Evolutionary conservation across 2,329 filamentous ascomycete species (phyloP).

Genomic region (Chaetomium strumarium): DNA sequence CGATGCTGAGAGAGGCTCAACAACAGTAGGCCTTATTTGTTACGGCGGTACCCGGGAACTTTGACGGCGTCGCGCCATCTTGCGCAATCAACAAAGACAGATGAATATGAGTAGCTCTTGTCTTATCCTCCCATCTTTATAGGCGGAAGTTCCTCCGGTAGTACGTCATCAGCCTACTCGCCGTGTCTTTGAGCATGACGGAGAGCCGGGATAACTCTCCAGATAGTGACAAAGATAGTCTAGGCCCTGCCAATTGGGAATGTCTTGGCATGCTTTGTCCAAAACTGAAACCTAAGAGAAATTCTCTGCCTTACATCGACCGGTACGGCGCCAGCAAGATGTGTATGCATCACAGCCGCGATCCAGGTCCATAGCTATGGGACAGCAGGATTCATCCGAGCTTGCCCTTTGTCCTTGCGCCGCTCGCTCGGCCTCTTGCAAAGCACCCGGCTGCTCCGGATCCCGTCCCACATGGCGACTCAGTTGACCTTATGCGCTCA

Average conservation of each 20-base stretch:
- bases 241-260: neutral
- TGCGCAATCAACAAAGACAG: neutral
- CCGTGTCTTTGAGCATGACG: neutral
- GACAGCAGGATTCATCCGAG: neutral
- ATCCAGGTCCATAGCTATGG: neutral
- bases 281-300: too few relatives aligned
- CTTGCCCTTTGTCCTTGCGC: neutral
- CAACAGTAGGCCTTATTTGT: too few relatives aligned
- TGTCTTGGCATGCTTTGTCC: too few relatives aligned
- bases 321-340: neutral
- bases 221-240: neutral
- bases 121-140: neutral
- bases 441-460: neutral
- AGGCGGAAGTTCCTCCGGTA: neutral
- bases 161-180: neutral
- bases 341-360: neutral
- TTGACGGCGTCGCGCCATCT: constrained; percentile 4
- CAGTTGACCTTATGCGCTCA: too few relatives aligned
- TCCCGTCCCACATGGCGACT: neutral
- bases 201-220: neutral
- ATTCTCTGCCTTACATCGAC: neutral
- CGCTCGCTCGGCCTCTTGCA: neutral
- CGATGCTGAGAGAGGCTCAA: too few relatives aligned
- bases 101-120: neutral
- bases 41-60: too few relatives aligned